Evolutionary conservation across 495 filamentous ascomycete genomes (phyloP), one percentile per base, ranked within the genome.

Genomic region (Hypoxylon fuscum): DNA sequence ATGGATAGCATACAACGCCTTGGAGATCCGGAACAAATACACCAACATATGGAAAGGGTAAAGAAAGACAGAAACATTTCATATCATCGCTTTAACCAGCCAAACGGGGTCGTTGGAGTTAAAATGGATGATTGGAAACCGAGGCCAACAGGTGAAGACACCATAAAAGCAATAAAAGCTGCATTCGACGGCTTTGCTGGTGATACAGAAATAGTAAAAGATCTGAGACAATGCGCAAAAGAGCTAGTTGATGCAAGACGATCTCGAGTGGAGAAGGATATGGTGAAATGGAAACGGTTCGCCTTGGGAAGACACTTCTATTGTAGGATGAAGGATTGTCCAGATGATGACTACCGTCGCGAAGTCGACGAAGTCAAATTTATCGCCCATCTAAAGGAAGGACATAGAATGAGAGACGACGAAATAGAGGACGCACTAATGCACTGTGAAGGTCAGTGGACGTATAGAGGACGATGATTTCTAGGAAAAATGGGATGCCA

Each of bases 41-140:
- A 60, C 17, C n/a, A 23, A 10, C 31, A 38, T 1, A 40, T 60
- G 45, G 25, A 38, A 22, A 22, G 15, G 2, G 4, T 51, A 6
- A 15, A n/a, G 20, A 8, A 35, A 17, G 9, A 29, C 0, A 11
- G 11, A 5, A 3, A 8, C 0, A 43, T 38, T 9, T 44, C 35
- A 2, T 60, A 60, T 10, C 32, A 53, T 20, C 57, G 57, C 6
- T 27, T 60, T 12, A 53, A 60, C 15, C 20, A 60, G 11, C 47
- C 42, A 20, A 27, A 35, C 1, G 57, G 47, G 1, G n/a, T 40
- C 1, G 14, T 14, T 2, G 37, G 37, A 0, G 12, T 60, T 17
- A 10, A 60, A 32, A 60, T 60, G 57, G 57, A 60, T 20, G 47
- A 37, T 15, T 60, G 57, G 57, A 41, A 46, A 27, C 48, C 57